phyloP scores from a whole-genome alignment of 2,329 filamentous ascomycete species.

The Penicillium hordei region DNA sequence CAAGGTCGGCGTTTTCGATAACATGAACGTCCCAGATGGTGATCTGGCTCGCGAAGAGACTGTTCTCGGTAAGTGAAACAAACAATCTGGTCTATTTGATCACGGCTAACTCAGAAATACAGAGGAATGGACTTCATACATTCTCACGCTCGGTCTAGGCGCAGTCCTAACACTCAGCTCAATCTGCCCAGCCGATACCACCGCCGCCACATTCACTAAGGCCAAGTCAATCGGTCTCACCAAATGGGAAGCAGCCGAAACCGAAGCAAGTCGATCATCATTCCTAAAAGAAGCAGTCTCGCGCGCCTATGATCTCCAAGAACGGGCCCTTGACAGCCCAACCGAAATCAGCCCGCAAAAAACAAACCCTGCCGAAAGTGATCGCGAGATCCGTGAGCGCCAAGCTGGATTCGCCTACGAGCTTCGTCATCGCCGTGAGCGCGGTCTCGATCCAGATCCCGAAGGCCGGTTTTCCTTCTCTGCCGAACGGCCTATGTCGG shows the following conservation, averaged over 20 bases:
- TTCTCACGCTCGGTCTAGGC: conserved; percentile 59
- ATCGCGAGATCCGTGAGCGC: conserved; percentile 27
- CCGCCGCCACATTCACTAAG: conserved; percentile 50
- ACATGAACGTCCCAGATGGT: conserved; percentile 49
- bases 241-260: conserved; percentile 53
- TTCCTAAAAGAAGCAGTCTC: conserved; percentile 63
- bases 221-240: conserved; percentile 58
- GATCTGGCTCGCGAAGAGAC: conserved; percentile 48
- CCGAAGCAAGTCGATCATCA: conserved; percentile 50
- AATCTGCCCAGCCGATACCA: conserved; percentile 40
- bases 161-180: conserved; percentile 55
- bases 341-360: conserved; percentile 9
- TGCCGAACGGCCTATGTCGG: conserved; percentile 43
- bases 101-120: conserved; percentile 17
- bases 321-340: conserved; percentile 7
- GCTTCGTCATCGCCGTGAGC: conserved; percentile 30
- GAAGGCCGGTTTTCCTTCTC: conserved; percentile 23
- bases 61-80: conserved; percentile 49
- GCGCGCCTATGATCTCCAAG: conserved; percentile 56
- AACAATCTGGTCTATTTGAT: background rate
- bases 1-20: conserved; percentile 57
- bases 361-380: conserved; percentile 13
- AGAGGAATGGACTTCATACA: conserved; percentile 63
- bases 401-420: conserved; percentile 37
- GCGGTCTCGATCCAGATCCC: conserved; percentile 10